Base-by-base conservation (phyloP, 148 eudicot species). In the Fallopia convolvulus region DNA sequence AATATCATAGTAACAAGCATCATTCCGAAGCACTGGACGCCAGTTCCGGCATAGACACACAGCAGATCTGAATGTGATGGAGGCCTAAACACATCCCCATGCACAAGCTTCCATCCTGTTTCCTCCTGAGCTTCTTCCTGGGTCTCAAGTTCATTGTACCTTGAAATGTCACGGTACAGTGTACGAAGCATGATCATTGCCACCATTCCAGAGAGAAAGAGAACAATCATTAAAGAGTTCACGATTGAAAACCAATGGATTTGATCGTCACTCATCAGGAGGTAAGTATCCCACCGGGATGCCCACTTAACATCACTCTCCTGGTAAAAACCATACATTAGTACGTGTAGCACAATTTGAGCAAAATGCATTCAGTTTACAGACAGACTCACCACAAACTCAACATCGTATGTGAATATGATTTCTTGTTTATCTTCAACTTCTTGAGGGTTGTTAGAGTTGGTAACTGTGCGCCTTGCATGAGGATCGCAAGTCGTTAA, bases 251-350 rank as follows among this genome's bases (percentile, higher is more conserved):
- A 85, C 87, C 87, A 85, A 74, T 85, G 87, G 11, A 85, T 85
- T 75, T 85, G 87, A 82, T 85, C 87, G 80, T 85, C 87, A 20
- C 87, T 80, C 87, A 85, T 85, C 5, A 85, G 76, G 39, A 85
- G 87, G 77, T 85, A 85, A n/a, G 87, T 83, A 68, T 84, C 87
- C 87, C 87, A 85, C 75, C 87, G 78, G 6, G 85, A 85, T 23
- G 87, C 87, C 87, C 87, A 85, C 83, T 85, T 85, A 74, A 85
- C 85, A 65, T 85, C 87, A 82, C 87, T 85, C 78, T 80, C 82
- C 87, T 85, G 81, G 36, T 33, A 33, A 33, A 1, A 33, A 33
- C 36, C 36, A 33, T 0, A 0, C 36, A 33, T 33, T 33, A 33
- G 36, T 3, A 33, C 36, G 36, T 33, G 36, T 33, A 33, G 36